phyloP scores from a whole-genome alignment of 192 early-diverging fungal genomes.

The Coemansia sp. region DNA sequence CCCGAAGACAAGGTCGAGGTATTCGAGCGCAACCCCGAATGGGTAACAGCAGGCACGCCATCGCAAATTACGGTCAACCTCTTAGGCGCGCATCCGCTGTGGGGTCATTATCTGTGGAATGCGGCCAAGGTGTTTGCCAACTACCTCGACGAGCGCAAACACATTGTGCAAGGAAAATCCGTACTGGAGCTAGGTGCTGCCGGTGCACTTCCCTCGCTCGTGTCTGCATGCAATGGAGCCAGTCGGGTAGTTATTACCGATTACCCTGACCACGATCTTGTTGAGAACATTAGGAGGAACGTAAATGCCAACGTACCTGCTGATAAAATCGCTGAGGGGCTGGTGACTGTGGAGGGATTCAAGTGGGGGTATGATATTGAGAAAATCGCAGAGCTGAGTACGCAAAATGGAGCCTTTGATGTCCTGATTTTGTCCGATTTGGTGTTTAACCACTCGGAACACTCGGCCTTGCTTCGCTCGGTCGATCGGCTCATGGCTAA shows the following conservation, averaged over 20 bases:
- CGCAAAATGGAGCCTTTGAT: slow-evolving; percentile 60
- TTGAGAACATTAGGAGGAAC: slow-evolving; percentile 79
- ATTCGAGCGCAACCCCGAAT: slow-evolving; percentile 58
- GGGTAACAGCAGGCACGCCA: slow-evolving; percentile 20
- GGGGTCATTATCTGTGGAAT: slow-evolving; percentile 93
- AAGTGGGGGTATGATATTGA: slow-evolving; percentile 52
- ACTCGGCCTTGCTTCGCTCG: slow-evolving; percentile 71
- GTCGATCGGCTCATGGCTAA: slow-evolving; percentile 64
- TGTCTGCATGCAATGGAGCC: slow-evolving; percentile 75
- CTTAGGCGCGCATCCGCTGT: slow-evolving; percentile 78
- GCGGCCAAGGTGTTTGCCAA: slow-evolving; percentile 81
- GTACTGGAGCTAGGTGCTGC: slow-evolving; percentile 87
- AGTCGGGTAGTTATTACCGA: slow-evolving; percentile 59
- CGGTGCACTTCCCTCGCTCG: slow-evolving; percentile 79
- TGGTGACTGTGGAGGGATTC: slow-evolving; percentile 39
- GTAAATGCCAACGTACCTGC: slow-evolving; percentile 61
- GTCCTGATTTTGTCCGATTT: slow-evolving; percentile 84
- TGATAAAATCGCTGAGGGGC: slow-evolving; percentile 43
- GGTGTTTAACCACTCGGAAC: slow-evolving; percentile 92
- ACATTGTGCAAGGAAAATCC: slow-evolving; percentile 61
- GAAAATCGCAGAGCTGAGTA: slow-evolving; percentile 22
- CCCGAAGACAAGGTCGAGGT: slow-evolving; percentile 62
- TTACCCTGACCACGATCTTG: slow-evolving; percentile 68
- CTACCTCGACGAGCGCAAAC: slow-evolving; percentile 74
- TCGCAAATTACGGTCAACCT: slow-evolving; percentile 59